Percentiles rank a stretch among this genome's conserved stretches.
These are phyloP conservation scores for Heterobasidion annosum DNA, from an alignment of 1,284 basidiomycete genomes.

Conservation along the genomic window DNA sequence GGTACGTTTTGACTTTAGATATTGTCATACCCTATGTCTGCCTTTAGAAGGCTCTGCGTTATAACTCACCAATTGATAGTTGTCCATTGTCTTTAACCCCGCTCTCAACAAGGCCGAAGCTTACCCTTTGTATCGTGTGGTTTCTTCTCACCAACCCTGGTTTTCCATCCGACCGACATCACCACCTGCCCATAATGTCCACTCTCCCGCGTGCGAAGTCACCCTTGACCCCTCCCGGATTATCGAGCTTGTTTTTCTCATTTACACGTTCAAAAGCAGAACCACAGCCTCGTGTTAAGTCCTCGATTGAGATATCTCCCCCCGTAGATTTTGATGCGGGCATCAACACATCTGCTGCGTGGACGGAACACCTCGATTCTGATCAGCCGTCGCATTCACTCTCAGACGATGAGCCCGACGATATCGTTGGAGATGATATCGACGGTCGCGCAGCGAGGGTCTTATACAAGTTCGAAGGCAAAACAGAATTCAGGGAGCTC, in stretches of 20 bases:
- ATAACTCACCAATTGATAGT: not conserved
- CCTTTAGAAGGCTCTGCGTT: not conserved
- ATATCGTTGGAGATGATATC: conserved; percentile 16
- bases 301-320: conserved; percentile 11
- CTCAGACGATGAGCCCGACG: conserved; percentile 25
- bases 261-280: conserved; percentile 9
- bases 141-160: not conserved
- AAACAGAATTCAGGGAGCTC: conserved; percentile 64
- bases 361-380: conserved; percentile 54
- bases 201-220: conserved; percentile 1
- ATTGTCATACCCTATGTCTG: too few relatives aligned
- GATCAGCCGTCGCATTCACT: conserved; percentile 17
- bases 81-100: too few relatives aligned
- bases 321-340: conserved; percentile 58
- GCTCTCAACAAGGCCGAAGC: not conserved
- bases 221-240: conserved; percentile 9
- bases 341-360: conserved; percentile 65
- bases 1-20: too few relatives aligned
- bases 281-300: conserved; percentile 5
- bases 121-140: not conserved
- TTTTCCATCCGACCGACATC: not conserved
- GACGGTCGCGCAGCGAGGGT: conserved; percentile 46
- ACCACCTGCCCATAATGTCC: conserved; percentile 5
- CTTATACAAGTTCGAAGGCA: conserved; percentile 66
- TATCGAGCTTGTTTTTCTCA: conserved; percentile 7